phyloP scores from a whole-genome alignment of 768 basidiomycete species.

The Phylloporus rhodoxanthus region DNA sequence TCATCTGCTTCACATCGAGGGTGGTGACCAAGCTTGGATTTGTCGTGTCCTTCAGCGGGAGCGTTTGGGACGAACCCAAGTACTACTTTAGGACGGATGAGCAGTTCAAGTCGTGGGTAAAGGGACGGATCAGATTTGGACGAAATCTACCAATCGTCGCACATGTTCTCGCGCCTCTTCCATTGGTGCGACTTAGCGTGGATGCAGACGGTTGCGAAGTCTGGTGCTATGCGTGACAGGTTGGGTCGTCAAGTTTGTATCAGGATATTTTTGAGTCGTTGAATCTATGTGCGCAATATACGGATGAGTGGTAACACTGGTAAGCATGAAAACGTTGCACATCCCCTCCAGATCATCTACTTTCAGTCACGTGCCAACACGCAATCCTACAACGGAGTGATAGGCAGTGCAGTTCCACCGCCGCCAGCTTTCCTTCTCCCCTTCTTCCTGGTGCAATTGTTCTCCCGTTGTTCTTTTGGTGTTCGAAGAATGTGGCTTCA shows the following conservation, averaged over 20 bases:
- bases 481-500: too few species aligned
- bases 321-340: too few species aligned
- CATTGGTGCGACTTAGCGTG: slow-evolving; percentile 16
- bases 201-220: slow-evolving; percentile 17
- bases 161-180: slow-evolving; percentile 16
- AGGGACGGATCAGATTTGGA: slow-evolving; percentile 28
- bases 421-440: too few species aligned
- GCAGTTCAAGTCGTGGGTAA: slow-evolving; percentile 32
- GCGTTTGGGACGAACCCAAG: slow-evolving; percentile 23
- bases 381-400: too few species aligned
- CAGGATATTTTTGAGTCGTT: background rate
- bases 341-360: too few species aligned
- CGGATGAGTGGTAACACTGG: too few species aligned
- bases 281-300: background rate
- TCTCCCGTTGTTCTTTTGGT: too few species aligned
- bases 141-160: slow-evolving; percentile 34
- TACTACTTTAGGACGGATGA: slow-evolving; percentile 30
- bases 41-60: slow-evolving; percentile 30
- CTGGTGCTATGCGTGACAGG: slow-evolving; percentile 16
- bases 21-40: slow-evolving; percentile 36
- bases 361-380: too few species aligned
- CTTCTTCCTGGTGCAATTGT: too few species aligned
- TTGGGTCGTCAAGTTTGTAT: background rate
- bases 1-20: slow-evolving; percentile 28
- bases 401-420: too few species aligned